Conservation (phyloP, 345 rosid species). For the Punica granatum region DNA sequence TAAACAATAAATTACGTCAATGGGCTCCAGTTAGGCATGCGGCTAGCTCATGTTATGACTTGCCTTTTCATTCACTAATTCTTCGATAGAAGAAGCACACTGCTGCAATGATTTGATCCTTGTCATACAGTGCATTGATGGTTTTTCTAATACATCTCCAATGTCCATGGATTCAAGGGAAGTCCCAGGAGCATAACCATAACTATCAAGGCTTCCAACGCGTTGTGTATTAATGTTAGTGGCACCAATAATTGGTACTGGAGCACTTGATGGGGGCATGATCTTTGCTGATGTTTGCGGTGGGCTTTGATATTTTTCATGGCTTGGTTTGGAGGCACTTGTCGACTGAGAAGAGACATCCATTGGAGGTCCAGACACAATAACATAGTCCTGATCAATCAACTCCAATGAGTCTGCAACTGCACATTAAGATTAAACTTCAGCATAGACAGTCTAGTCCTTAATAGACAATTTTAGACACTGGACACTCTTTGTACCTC, state of each 20-base stretch:
- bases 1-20: no score
- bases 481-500: slow-evolving; percentile 41
- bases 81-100: slow-evolving; percentile 64
- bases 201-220: slow-evolving; percentile 59
- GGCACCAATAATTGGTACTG: slow-evolving; percentile 55
- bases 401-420: slow-evolving; percentile 69
- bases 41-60: slow-evolving; percentile 1
- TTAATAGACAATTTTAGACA: background rate
- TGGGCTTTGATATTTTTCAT: slow-evolving; percentile 43
- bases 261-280: slow-evolving; percentile 42
- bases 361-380: slow-evolving; percentile 77
- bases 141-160: slow-evolving; percentile 67
- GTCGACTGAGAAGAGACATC: slow-evolving; percentile 52
- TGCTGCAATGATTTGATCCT: slow-evolving; percentile 74
- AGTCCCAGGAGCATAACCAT: slow-evolving; percentile 59
- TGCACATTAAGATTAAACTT: slow-evolving; percentile 17
- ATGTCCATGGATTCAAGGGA: slow-evolving; percentile 74
- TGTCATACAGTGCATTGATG: slow-evolving; percentile 56
- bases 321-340: slow-evolving; percentile 49
- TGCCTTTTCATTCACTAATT: slow-evolving; percentile 65
- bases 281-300: slow-evolving; percentile 28
- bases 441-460: background rate
- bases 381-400: slow-evolving; percentile 85
- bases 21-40: no score
- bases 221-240: slow-evolving; percentile 23